Evolutionary conservation across 2,329 filamentous ascomycete species (phyloP).

Genomic region (Neonectria faginata): DNA sequence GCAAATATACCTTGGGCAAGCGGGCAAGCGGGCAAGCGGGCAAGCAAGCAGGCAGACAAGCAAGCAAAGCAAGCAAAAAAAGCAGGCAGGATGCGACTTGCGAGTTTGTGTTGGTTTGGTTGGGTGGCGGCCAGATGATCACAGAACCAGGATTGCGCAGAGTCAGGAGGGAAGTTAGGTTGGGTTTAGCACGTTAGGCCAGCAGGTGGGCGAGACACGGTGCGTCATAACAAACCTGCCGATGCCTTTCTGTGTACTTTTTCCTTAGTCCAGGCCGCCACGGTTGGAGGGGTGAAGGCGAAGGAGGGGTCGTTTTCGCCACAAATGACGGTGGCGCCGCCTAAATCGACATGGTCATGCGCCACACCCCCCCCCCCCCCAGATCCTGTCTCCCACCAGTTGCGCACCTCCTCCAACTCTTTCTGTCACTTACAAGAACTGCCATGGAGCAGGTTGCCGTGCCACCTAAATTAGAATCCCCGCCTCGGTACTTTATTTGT

Average conservation of each 20-base stretch:
- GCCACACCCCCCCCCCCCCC: too few relatives aligned
- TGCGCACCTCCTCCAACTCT: background rate
- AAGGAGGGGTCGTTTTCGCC: slow-evolving; percentile 34
- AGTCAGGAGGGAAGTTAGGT: slow-evolving; percentile 10
- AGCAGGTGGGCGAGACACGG: slow-evolving; percentile 24
- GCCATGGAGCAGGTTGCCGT: too few relatives aligned
- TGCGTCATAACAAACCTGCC: slow-evolving; percentile 46
- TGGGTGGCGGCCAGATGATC: slow-evolving; percentile 29
- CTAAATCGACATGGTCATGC: background rate
- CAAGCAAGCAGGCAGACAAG: slow-evolving; percentile 1
- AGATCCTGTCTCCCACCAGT: background rate
- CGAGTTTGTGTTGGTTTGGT: slow-evolving; percentile 4
- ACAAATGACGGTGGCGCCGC: slow-evolving; percentile 22
- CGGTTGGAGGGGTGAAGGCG: slow-evolving; percentile 44
- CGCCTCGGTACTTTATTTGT: too few relatives aligned
- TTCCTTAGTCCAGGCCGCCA: slow-evolving; percentile 4
- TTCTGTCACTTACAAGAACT: background rate
- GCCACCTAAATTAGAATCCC: too few relatives aligned
- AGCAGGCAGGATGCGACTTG: slow-evolving; percentile 7
- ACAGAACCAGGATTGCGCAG: slow-evolving; percentile 19
- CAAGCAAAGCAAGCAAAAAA: slow-evolving; percentile 8
- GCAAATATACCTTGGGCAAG: slow-evolving; percentile 9
- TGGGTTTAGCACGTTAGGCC: slow-evolving; percentile 10
- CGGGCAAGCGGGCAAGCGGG: background rate
- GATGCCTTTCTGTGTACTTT: slow-evolving; percentile 42